Conservation (phyloP, 169 alveolate species). For the Cryptosporidium sp. region DNA sequence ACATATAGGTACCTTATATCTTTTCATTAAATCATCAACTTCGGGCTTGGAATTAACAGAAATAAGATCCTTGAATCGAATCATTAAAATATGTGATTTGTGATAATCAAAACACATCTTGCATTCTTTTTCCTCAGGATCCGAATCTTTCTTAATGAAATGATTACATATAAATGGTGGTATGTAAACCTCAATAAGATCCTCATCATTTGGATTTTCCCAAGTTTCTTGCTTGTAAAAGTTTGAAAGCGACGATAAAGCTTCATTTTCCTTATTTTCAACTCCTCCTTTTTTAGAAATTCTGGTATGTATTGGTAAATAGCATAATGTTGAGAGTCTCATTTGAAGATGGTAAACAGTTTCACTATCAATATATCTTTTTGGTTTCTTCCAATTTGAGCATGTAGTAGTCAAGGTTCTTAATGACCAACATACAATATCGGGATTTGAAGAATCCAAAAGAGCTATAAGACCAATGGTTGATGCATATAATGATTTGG, state of each 20-base stretch:
- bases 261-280: not conserved
- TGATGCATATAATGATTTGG: slow-evolving; percentile 60
- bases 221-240: slow-evolving; percentile 57
- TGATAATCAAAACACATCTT: slow-evolving; percentile 64
- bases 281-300: not conserved
- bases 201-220: slow-evolving; percentile 52
- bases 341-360: slow-evolving; percentile 71
- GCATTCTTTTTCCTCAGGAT: slow-evolving; percentile 38
- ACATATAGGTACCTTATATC: slow-evolving; percentile 47
- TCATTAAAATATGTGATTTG: slow-evolving; percentile 52
- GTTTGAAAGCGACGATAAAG: slow-evolving; percentile 1
- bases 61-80: slow-evolving; percentile 40
- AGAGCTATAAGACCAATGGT: slow-evolving; percentile 66
- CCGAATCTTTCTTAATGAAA: not conserved
- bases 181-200: slow-evolving; percentile 44
- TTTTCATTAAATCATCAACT: slow-evolving; percentile 43
- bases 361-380: slow-evolving; percentile 49
- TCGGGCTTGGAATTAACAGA: slow-evolving; percentile 20
- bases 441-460: slow-evolving; percentile 66
- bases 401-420: slow-evolving; percentile 67
- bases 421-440: slow-evolving; percentile 73
- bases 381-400: slow-evolving; percentile 74
- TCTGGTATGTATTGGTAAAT: slow-evolving; percentile 37
- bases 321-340: slow-evolving; percentile 63
- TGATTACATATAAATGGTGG: slow-evolving; percentile 72